Evolutionary conservation across 768 basidiomycete genomes (phyloP), one percentile per base, ranked within the genome.

Genomic region (Lanmaoa rubissima): DNA sequence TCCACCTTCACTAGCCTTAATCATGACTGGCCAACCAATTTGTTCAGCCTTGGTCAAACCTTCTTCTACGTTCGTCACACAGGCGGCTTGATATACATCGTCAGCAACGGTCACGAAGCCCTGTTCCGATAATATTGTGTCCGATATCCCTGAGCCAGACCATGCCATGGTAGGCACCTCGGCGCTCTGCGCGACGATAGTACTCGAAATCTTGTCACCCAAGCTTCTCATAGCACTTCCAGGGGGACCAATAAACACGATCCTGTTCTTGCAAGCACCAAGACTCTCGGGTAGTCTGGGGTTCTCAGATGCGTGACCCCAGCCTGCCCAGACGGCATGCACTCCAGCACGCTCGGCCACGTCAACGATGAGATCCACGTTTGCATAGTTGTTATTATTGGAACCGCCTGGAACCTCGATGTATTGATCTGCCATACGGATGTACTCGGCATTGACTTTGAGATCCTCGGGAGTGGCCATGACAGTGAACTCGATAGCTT

Each of bases 331-430:
- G 26, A 99, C 97, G 43, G 97, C 97, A 68, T 99, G 97, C 1
- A 98, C 97, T 34, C 94, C 97, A 21, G 94, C 83, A 62, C 97
- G 88, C 75, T 99, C 95, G 42, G 97, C 97, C 55, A 99, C 86
- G 69, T 99, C 97, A 56, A 98, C 92, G 67, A 99, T 98, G 68
- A 97, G 87, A 68, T 99, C 97, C 65, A 99, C 97, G 72, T 99
- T 99, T 64, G 97, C 97, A 69, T 98, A 98, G 74, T 99, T 98
- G 82, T 98, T 94, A 81, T 98, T 99, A 73, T 99, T 99, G 19
- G 90, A 85, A 59, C 97, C 97, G 58, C 97, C 97, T 19, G 97
- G 95, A 10, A 99, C 97, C 74, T 99, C 97, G 69, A 99, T 90
- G 70, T 97, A 98, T 65, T 94, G 89, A 73, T 99, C 97, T 42